Evolutionary conservation across 495 filamentous ascomycete genomes (phyloP).

Genomic region (Eremomyces bilateralis): DNA sequence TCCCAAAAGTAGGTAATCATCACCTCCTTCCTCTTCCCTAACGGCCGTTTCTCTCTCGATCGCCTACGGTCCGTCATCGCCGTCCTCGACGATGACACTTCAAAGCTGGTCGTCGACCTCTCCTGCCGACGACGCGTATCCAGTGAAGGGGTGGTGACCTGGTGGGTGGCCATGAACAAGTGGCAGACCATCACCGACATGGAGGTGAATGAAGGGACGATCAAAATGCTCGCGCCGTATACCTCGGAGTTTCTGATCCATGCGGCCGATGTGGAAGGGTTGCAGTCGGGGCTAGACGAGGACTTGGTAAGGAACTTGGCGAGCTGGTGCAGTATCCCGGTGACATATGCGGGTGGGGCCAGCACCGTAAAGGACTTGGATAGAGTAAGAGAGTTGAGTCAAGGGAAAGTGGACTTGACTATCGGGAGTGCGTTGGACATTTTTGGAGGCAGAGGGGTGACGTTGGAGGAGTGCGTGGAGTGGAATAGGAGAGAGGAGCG

Average conservation of each 20-base stretch:
- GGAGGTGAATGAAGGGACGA: slow-evolving; percentile 55
- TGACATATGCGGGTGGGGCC: slow-evolving; percentile 93
- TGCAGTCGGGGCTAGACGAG: slow-evolving; percentile 79
- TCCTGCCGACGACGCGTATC: slow-evolving; percentile 62
- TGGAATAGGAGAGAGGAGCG: slow-evolving; percentile 46
- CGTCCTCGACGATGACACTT: slow-evolving; percentile 46
- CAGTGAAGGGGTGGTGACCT: slow-evolving; percentile 45
- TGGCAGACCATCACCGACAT: slow-evolving; percentile 96
- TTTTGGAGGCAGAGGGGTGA: slow-evolving; percentile 73
- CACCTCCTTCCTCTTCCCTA: slow-evolving; percentile 67
- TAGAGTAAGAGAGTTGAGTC: slow-evolving; percentile 50
- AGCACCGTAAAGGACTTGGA: slow-evolving; percentile 59
- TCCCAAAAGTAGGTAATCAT: slow-evolving; percentile 63
- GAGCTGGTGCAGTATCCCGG: slow-evolving; percentile 69
- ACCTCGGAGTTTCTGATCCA: slow-evolving; percentile 95
- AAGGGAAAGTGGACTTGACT: slow-evolving; percentile 72
- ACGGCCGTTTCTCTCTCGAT: slow-evolving; percentile 49
- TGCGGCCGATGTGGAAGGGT: slow-evolving; percentile 92
- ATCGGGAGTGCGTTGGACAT: slow-evolving; percentile 93
- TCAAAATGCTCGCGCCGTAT: slow-evolving; percentile 48
- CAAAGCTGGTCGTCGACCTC: slow-evolving; percentile 81
- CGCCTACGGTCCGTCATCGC: slow-evolving; percentile 49
- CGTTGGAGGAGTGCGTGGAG: slow-evolving; percentile 63
- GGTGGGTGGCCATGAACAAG: slow-evolving; percentile 94
- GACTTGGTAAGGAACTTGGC: slow-evolving; percentile 55